phyloP scores from a whole-genome alignment of 176 grass and related monocot genomes.

The Triticum dicoccoides region DNA sequence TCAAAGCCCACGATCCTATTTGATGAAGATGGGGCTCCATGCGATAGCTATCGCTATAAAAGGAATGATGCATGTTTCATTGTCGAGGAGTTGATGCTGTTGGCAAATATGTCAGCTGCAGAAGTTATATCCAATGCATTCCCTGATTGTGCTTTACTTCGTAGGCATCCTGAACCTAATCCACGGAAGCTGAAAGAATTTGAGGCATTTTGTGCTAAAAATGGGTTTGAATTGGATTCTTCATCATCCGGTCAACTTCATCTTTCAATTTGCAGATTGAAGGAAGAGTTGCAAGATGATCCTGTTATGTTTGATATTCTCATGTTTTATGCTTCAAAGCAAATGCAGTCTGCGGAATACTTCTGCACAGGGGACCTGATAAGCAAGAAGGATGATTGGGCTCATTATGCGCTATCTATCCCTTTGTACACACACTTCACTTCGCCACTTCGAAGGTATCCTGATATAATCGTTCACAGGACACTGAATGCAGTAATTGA shows the following conservation, averaged over 20 bases:
- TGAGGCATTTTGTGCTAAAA: constrained; percentile 72
- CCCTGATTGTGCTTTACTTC: constrained; percentile 82
- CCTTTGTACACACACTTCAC: constrained; percentile 95
- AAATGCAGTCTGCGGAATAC: constrained; percentile 81
- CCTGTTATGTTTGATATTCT: constrained; percentile 85
- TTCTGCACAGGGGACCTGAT: constrained; percentile 77
- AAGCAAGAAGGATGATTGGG: constrained; percentile 80
- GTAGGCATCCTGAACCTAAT: constrained; percentile 89
- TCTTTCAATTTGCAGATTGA: constrained; percentile 79
- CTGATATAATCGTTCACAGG: constrained; percentile 96
- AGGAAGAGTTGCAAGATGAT: constrained; percentile 77
- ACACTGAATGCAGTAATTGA: constrained; percentile 76
- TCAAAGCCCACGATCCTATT: constrained; percentile 82
- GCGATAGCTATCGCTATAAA: constrained; percentile 59
- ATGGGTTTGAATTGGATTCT: constrained; percentile 83
- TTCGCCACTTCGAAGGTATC: constrained; percentile 88
- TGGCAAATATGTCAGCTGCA: constrained; percentile 91
- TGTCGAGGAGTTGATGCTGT: constrained; percentile 93
- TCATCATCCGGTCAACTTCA: constrained; percentile 91
- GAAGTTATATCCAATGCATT: constrained; percentile 92
- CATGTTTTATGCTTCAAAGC: constrained; percentile 93
- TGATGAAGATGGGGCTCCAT: constrained; percentile 77
- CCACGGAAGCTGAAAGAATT: constrained; percentile 78
- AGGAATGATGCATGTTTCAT: constrained; percentile 73
- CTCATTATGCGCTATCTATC: constrained; percentile 75